Percentiles rank a stretch among this genome's conserved stretches.
These are phyloP conservation scores for Erucastrum elatum DNA, from an alignment of 345 rosid genomes.

Conservation along the genomic window DNA sequence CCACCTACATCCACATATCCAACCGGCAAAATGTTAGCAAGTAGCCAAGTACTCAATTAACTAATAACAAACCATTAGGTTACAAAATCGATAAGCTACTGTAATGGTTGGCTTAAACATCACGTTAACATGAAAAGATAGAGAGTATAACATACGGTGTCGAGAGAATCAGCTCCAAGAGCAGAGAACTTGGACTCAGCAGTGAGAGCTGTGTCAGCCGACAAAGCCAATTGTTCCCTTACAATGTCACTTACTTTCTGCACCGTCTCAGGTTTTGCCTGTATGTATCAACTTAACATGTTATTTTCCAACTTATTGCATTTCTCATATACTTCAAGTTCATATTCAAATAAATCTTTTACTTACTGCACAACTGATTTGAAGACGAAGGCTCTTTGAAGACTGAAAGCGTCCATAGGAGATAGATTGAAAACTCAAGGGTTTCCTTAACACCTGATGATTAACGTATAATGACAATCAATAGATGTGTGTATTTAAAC, in stretches of 20 bases:
- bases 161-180: constrained; percentile 95
- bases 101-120: background rate
- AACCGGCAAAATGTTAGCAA: background rate
- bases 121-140: background rate
- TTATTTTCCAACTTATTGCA: constrained; percentile 17
- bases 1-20: constrained; percentile 58
- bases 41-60: background rate
- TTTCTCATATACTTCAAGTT: background rate
- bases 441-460: constrained; percentile 28
- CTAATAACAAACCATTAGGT: background rate
- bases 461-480: too few species aligned
- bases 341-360: background rate
- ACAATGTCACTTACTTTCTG: constrained; percentile 77
- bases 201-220: constrained; percentile 51
- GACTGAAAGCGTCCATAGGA: constrained; percentile 24
- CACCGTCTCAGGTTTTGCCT: constrained; percentile 88
- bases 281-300: constrained; percentile 28
- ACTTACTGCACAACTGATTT: constrained; percentile 37
- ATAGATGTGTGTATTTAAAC: background rate
- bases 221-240: constrained; percentile 74
- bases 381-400: constrained; percentile 36
- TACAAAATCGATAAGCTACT: background rate
- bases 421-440: constrained; percentile 19
- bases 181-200: constrained; percentile 70
- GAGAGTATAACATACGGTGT: constrained; percentile 52